Conservation (phyloP, 352 stramenopile species). For the Globisporangium emineosum region DNA sequence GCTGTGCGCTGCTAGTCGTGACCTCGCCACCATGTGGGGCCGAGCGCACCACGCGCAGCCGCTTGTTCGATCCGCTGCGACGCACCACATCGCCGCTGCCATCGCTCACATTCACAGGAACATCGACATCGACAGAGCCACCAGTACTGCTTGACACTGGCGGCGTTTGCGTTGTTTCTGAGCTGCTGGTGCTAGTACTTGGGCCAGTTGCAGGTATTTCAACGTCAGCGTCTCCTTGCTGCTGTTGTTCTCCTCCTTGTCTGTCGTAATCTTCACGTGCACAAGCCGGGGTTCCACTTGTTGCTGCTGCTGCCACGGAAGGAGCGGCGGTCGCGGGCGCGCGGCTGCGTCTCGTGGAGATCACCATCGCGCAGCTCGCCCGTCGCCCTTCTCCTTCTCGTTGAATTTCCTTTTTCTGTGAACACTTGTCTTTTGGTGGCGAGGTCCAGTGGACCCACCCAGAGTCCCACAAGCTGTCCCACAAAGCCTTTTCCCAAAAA, state of each 20-base stretch:
- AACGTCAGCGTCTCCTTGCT: neutral
- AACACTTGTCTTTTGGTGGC: neutral
- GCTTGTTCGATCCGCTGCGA: neutral
- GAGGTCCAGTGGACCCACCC: no score
- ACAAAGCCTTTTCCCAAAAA: no score
- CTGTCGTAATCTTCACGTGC: neutral
- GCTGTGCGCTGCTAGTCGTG: neutral
- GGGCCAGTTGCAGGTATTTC: neutral
- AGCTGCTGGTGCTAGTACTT: neutral
- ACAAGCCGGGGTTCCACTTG: neutral
- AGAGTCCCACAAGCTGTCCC: no score
- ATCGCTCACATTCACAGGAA: neutral
- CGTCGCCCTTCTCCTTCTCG: neutral
- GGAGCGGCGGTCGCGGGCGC: neutral
- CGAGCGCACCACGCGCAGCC: neutral
- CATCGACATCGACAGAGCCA: neutral
- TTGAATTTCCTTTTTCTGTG: neutral
- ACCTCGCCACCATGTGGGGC: neutral
- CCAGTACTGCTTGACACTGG: neutral
- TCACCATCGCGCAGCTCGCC: constrained; percentile 9
- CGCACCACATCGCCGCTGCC: neutral
- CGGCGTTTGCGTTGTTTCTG: neutral
- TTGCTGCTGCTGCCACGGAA: neutral
- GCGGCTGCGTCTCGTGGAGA: constrained; percentile 11
- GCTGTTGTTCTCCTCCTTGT: neutral